Conservation (phyloP, 176 grass and related monocot genomes). For the Aegilops sharonensis region DNA sequence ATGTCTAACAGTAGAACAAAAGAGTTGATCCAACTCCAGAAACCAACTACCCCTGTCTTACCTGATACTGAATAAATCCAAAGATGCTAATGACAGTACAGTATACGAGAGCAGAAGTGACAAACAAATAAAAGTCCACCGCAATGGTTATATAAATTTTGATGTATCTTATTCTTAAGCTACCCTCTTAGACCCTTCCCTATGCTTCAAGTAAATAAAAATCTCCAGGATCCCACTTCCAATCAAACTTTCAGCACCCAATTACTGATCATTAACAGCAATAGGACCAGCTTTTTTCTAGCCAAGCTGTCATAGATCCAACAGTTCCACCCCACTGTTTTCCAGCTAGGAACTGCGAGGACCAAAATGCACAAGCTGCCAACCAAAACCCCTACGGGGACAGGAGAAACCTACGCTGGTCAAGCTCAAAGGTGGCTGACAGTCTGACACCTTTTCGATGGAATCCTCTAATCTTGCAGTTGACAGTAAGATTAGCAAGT, state of each 20-base stretch:
- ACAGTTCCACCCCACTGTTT: conserved; percentile 12
- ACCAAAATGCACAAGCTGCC: conserved; percentile 26
- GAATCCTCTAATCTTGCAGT: neutral
- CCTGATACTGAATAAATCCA: conserved; percentile 22
- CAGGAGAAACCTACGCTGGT: conserved; percentile 8
- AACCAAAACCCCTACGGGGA: conserved; percentile 27
- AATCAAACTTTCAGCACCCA: conserved; percentile 14
- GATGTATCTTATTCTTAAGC: neutral
- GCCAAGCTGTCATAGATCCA: conserved; percentile 31
- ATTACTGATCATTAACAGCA: conserved; percentile 21
- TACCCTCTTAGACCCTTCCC: neutral
- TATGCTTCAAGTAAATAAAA: neutral
- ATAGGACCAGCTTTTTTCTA: conserved; percentile 10
- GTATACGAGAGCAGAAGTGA: neutral
- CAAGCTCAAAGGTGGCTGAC: conserved; percentile 1
- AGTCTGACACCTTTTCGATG: neutral
- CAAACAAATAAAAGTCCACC: neutral
- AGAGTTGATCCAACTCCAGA: conserved; percentile 1
- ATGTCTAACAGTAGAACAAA: conserved; percentile 15
- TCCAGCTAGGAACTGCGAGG: conserved; percentile 32
- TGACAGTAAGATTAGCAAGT: neutral
- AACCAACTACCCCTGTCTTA: neutral
- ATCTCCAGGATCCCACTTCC: neutral
- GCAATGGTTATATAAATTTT: neutral
- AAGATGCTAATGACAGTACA: neutral